phyloP scores from a whole-genome alignment of 371 early-diverging fungal species.

The Entomophthora muscae region DNA sequence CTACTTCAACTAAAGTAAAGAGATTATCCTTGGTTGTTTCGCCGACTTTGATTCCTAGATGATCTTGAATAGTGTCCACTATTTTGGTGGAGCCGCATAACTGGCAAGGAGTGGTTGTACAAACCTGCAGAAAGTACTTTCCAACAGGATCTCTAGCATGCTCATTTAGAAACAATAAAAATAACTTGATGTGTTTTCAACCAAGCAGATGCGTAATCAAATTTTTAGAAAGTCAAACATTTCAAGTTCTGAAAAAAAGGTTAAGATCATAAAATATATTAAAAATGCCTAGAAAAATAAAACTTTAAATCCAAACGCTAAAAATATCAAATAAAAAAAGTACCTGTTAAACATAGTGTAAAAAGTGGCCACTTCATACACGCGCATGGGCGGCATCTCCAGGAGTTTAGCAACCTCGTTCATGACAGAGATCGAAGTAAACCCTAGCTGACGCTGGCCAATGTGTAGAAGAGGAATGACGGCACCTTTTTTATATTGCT shows the following conservation, averaged over 20 bases:
- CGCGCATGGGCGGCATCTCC: constrained; percentile 95
- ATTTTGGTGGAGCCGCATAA: constrained; percentile 85
- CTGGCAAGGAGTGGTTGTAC: constrained; percentile 96
- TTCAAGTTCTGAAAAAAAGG: no score
- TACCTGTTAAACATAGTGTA: constrained; percentile 98
- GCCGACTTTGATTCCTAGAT: constrained; percentile 81
- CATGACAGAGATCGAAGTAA: constrained; percentile 87
- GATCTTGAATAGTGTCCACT: constrained; percentile 62
- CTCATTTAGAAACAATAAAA: no score
- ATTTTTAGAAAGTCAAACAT: no score
- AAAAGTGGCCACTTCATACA: constrained; percentile 98
- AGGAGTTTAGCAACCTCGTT: constrained; percentile 86
- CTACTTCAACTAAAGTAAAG: constrained; percentile 95
- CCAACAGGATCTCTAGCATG: constrained; percentile 94
- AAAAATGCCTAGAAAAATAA: constrained; percentile 4
- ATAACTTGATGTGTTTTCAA: no score
- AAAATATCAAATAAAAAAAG: no score
- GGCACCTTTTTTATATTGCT: constrained; percentile 95
- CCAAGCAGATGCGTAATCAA: no score
- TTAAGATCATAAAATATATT: not conserved
- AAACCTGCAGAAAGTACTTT: constrained; percentile 93
- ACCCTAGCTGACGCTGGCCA: constrained; percentile 89
- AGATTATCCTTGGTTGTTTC: constrained; percentile 85
- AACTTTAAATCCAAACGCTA: not conserved
- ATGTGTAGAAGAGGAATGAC: constrained; percentile 90